Base-by-base conservation (phyloP, 495 filamentous ascomycete species). In the Astrocystis sublimbata region DNA sequence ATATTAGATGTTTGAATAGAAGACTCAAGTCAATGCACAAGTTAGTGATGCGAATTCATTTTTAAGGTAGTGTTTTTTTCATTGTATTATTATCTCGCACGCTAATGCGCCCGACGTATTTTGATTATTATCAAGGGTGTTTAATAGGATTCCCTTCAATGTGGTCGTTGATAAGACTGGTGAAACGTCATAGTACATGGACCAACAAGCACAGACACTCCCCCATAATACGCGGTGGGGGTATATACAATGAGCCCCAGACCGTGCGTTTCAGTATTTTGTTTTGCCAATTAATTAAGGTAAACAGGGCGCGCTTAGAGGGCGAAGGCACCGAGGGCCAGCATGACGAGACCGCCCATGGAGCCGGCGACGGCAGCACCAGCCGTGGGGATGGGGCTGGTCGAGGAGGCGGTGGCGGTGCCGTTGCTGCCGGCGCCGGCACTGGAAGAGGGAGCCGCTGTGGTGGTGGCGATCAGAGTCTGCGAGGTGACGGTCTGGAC, bases 301-400 rank as follows among this genome's bases (percentile, higher is more conserved):
- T n/a, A n/a, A 4, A 30, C 13, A 23, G 9, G n/a, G 51, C 10
- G 17, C 45, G 17, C 53, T 66, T 67, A 75, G 43, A 73, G 60
- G 8, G 68, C 73, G 53, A 72, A 43, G 19, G 65, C 66, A 31
- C 67, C 70, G 21, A 76, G 64, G 7, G 47, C 58, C 3, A 70
- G n/a, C 60, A 72, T 61, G 42, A 61, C 71, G 10, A 72, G 12
- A 41, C 61, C 49, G 26, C 70, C 66, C 2, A 73, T 52, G 33
- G 65, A 62, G 2, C 61, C 66, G 53, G 9, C 24, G n/a, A 61
- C 42, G 13, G 43, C 58, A n/a, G 65, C 66, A 24, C 68, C 73
- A 19, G 67, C 72, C 6, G 64, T 67, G 0, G 66, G 65, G 23
- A 47, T 21, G 6, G 43, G 47, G 38, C 56, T 53, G 24, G 56